Conservation (phyloP, 495 filamentous ascomycete species). For the Tuber melanosporum region DNA sequence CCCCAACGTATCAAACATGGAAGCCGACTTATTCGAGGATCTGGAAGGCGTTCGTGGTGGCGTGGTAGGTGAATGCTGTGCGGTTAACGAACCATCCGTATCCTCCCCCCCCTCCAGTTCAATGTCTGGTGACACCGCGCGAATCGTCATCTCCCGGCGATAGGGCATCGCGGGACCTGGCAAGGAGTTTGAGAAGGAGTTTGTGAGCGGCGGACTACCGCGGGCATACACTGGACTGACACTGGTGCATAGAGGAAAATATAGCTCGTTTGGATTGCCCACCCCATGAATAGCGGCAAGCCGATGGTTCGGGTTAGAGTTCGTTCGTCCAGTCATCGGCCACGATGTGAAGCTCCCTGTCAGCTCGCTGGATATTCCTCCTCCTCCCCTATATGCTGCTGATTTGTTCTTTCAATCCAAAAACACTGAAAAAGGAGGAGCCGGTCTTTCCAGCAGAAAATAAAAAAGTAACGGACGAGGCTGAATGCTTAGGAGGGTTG, state of each 20-base stretch:
- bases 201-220: constrained; percentile 29
- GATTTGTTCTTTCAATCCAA: background rate
- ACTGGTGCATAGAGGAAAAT: constrained; percentile 33
- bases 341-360: constrained; percentile 12
- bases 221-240: constrained; percentile 37
- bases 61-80: constrained; percentile 41
- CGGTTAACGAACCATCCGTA: constrained; percentile 27
- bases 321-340: constrained; percentile 38
- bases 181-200: constrained; percentile 22
- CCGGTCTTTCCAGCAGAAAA: background rate
- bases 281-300: constrained; percentile 25
- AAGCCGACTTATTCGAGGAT: constrained; percentile 24
- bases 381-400: background rate
- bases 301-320: constrained; percentile 26
- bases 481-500: constrained; percentile 10
- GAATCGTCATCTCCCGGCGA: constrained; percentile 45
- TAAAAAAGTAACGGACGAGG: background rate
- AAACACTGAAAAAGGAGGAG: background rate
- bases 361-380: background rate
- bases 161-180: background rate
- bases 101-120: constrained; percentile 36
- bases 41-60: constrained; percentile 44
- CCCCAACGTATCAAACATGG: constrained; percentile 27
- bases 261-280: constrained; percentile 22
- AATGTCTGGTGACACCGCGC: constrained; percentile 53